Percentiles rank a stretch among this genome's conserved stretches.
phyloP scores from a whole-genome alignment of 1,139 yeast species.

The Saccharomyces hybrid region DNA sequence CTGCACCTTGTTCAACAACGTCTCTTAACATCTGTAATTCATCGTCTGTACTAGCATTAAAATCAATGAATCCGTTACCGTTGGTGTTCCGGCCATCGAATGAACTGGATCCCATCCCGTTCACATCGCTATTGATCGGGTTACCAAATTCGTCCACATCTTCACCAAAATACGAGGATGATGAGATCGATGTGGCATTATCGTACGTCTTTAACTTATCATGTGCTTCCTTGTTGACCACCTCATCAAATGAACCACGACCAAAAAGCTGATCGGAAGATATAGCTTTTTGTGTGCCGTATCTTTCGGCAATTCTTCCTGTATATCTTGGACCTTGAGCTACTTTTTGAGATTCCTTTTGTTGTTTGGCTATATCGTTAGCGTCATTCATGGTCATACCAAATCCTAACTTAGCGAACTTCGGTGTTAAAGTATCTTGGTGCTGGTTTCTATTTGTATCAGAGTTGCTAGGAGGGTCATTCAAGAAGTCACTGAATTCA shows the following conservation, averaged over 20 bases:
- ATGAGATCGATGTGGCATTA: constrained; percentile 86
- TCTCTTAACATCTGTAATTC: constrained; percentile 83
- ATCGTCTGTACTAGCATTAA: constrained; percentile 55
- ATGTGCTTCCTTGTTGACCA: constrained; percentile 71
- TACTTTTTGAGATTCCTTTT: constrained; percentile 37
- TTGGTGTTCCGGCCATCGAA: constrained; percentile 2
- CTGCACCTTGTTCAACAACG: constrained; percentile 92
- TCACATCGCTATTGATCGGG: constrained; percentile 19
- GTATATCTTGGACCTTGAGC: constrained; percentile 45
- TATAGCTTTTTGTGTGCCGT: constrained; percentile 84
- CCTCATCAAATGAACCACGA: constrained; percentile 74
- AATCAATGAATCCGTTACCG: constrained; percentile 44
- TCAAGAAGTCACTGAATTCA: constrained; percentile 9
- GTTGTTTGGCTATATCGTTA: constrained; percentile 33
- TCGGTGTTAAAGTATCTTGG: constrained; percentile 43
- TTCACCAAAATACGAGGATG: constrained; percentile 88
- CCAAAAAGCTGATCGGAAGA: constrained; percentile 94
- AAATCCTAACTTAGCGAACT: constrained; percentile 72
- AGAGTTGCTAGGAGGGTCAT: constrained; percentile 3
- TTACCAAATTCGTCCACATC: constrained; percentile 33
- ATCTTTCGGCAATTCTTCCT: constrained; percentile 68
- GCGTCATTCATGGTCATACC: constrained; percentile 66
- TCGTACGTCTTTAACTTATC: constrained; percentile 67
- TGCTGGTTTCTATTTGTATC: constrained; percentile 1
- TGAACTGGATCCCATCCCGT: constrained; percentile 13